phyloP scores from a whole-genome alignment of 768 basidiomycete species.

The Mycena albidolilacea region DNA sequence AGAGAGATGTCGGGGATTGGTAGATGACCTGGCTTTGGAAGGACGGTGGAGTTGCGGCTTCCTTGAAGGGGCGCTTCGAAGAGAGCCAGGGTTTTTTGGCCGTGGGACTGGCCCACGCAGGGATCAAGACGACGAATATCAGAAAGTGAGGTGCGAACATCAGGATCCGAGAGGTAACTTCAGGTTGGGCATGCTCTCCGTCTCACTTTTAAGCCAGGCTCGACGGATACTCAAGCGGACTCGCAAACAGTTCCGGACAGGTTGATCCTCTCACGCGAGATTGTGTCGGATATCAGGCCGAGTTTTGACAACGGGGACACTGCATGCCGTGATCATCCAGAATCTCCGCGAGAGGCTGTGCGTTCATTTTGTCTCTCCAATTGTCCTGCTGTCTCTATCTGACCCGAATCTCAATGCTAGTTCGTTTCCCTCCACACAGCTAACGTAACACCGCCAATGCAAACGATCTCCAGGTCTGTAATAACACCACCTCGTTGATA shows the following conservation, averaged over 20 bases:
- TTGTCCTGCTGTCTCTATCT: no score
- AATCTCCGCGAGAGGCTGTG: no score
- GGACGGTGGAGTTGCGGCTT: not conserved
- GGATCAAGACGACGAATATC: not conserved
- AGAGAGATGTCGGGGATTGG: not conserved
- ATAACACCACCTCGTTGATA: no score
- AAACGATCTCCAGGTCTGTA: no score
- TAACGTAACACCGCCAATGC: no score
- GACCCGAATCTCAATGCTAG: no score
- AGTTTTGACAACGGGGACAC: not conserved
- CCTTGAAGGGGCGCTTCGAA: not conserved
- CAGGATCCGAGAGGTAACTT: not conserved
- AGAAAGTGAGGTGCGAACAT: not conserved
- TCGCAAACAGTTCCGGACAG: not conserved
- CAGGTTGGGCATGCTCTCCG: not conserved
- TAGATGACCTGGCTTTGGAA: not conserved
- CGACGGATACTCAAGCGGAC: not conserved
- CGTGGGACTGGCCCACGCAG: not conserved
- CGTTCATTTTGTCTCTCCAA: no score
- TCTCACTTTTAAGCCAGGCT: not conserved
- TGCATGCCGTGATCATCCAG: no score
- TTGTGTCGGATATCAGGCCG: not conserved
- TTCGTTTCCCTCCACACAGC: no score
- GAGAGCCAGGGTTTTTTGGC: not conserved
- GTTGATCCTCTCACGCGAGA: not conserved